phyloP scores from a whole-genome alignment of 1,284 basidiomycete species.

The Fistulinella cinereoalba region DNA sequence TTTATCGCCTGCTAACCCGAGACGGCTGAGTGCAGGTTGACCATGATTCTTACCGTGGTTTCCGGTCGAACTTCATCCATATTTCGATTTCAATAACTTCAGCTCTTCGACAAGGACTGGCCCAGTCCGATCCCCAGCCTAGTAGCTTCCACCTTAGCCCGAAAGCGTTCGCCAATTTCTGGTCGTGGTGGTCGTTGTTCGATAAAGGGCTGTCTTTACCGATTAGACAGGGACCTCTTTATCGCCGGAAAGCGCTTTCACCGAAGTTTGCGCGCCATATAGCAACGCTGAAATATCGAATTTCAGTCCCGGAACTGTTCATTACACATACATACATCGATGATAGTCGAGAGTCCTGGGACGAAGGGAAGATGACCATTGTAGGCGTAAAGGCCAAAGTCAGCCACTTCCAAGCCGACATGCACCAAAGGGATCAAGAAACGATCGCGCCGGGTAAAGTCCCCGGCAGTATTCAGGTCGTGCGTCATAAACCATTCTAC shows the following conservation, averaged over 20 bases:
- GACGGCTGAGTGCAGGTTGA: constrained; percentile 35
- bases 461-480: constrained; percentile 50
- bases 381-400: constrained; percentile 85
- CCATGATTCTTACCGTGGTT: constrained; percentile 83
- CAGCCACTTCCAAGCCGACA: constrained; percentile 81
- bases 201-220: constrained; percentile 79
- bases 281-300: constrained; percentile 91
- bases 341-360: constrained; percentile 75
- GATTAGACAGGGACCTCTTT: constrained; percentile 83
- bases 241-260: constrained; percentile 71
- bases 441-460: constrained; percentile 48
- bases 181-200: constrained; percentile 90
- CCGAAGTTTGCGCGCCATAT: constrained; percentile 90
- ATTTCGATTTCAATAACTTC: constrained; percentile 86
- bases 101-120: constrained; percentile 38
- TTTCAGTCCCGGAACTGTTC: constrained; percentile 76
- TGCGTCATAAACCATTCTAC: constrained; percentile 86
- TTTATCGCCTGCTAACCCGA: background rate
- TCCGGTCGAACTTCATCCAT: constrained; percentile 94
- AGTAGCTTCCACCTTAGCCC: constrained; percentile 90
- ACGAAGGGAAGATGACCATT: constrained; percentile 73
- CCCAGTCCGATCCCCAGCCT: constrained; percentile 22
- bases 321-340: constrained; percentile 89
- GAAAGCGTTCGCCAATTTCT: constrained; percentile 87
- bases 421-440: constrained; percentile 93